Conservation (phyloP, 805 yeast species). For the Candida sithepensis region DNA sequence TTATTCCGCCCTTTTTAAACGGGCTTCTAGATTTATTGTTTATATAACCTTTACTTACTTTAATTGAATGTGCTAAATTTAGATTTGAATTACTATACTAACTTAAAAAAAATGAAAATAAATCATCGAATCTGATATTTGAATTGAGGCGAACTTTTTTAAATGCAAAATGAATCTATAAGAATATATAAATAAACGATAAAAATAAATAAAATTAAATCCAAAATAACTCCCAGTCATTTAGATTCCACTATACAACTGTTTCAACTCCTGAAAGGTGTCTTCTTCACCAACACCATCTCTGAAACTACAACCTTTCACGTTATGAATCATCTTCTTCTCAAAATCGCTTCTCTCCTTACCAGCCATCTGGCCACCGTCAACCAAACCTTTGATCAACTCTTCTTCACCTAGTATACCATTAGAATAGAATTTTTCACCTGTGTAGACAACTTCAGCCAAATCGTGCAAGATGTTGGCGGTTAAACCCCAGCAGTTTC, state of each 20-base stretch:
- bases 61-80: too few relatives aligned
- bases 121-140: too few relatives aligned
- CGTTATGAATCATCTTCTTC: constrained; percentile 43
- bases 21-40: neutral
- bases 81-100: too few relatives aligned
- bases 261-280: constrained; percentile 35
- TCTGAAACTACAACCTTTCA: constrained; percentile 39
- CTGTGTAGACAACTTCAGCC: constrained; percentile 51
- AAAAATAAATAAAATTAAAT: neutral
- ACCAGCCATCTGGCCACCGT: constrained; percentile 49
- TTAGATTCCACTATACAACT: constrained; percentile 34
- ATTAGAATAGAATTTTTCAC: constrained; percentile 25
- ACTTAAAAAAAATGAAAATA: too few relatives aligned
- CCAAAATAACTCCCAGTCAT: neutral
- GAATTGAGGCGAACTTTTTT: too few relatives aligned
- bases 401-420: constrained; percentile 59
- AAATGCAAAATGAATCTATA: neutral
- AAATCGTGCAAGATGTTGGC: constrained; percentile 76
- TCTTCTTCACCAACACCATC: constrained; percentile 44
- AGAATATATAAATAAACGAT: neutral
- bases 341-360: constrained; percentile 53
- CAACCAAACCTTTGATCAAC: constrained; percentile 49
- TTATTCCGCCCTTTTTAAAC: neutral
- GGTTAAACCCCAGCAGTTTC: constrained; percentile 81
- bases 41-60: too few relatives aligned